phyloP scores from a whole-genome alignment of 2,329 filamentous ascomycete genomes.

The Cladosporium sp. region DNA sequence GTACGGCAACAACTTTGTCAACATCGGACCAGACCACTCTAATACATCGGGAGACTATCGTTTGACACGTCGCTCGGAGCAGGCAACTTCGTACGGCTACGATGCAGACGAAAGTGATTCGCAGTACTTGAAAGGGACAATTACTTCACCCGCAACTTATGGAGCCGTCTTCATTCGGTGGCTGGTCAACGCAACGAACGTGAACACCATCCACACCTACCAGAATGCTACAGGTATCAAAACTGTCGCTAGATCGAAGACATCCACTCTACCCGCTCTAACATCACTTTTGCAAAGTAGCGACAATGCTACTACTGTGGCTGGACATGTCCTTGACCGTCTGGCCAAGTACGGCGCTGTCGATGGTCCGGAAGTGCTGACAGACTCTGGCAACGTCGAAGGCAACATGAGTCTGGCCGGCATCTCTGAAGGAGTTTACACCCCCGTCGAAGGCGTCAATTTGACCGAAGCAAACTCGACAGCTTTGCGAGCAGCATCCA shows the following conservation, averaged over 20 bases:
- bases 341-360: not conserved
- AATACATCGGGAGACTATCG: not conserved
- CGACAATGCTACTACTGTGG: not conserved
- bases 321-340: not conserved
- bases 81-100: not conserved
- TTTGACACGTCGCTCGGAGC: not conserved
- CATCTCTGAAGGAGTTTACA: not conserved
- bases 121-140: too few relatives aligned
- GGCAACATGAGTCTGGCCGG: not conserved
- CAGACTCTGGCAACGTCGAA: not conserved
- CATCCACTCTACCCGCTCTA: too few relatives aligned
- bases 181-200: too few relatives aligned
- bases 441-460: not conserved
- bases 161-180: too few relatives aligned
- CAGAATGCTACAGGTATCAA: too few relatives aligned
- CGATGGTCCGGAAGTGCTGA: not conserved
- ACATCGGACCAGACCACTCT: not conserved
- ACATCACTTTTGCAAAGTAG: not conserved
- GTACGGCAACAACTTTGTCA: not conserved
- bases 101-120: not conserved
- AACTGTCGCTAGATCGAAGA: too few relatives aligned
- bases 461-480: not conserved
- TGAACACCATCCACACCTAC: too few relatives aligned
- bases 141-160: too few relatives aligned
- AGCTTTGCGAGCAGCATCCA: not conserved